phyloP scores from a whole-genome alignment of 2,329 filamentous ascomycete species.

The Triangularia setosa region DNA sequence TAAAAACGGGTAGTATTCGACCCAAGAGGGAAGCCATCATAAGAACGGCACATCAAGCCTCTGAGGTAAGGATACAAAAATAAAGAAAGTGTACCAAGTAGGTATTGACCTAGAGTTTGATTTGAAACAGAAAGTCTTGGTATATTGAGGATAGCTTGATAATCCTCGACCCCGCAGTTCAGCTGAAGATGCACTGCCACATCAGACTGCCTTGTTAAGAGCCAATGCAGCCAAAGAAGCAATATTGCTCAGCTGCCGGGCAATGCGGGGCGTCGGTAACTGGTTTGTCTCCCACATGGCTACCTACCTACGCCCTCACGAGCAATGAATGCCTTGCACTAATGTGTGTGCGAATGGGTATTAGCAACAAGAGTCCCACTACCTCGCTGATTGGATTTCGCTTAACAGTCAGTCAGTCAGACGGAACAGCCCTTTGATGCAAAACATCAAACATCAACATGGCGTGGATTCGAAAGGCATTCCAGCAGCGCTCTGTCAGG shows the following conservation, averaged over 20 bases:
- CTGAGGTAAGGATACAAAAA: no score
- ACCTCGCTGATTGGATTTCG: not conserved
- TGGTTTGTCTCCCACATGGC: not conserved
- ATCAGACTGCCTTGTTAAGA: not conserved
- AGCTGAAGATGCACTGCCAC: not conserved
- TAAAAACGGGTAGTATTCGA: not conserved
- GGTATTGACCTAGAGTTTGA: no score
- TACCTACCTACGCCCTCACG: not conserved
- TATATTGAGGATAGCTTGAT: no score
- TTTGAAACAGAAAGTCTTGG: no score
- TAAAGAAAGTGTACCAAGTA: no score
- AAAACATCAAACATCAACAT: not conserved
- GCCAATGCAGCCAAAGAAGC: not conserved
- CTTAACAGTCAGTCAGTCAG: not conserved
- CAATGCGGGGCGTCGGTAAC: not conserved
- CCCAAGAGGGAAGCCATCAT: not conserved
- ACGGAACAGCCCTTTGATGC: not conserved
- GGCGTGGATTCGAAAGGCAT: slow-evolving; percentile 3
- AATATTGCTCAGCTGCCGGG: not conserved
- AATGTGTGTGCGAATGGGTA: not conserved
- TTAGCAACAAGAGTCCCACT: not conserved
- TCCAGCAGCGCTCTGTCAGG: not conserved
- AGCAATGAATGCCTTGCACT: not conserved
- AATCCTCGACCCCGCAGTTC: not conserved
- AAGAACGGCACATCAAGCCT: no score